These are phyloP conservation scores for Trametes gibbosa DNA, from an alignment of 768 basidiomycete genomes.

Conservation along the genomic window DNA sequence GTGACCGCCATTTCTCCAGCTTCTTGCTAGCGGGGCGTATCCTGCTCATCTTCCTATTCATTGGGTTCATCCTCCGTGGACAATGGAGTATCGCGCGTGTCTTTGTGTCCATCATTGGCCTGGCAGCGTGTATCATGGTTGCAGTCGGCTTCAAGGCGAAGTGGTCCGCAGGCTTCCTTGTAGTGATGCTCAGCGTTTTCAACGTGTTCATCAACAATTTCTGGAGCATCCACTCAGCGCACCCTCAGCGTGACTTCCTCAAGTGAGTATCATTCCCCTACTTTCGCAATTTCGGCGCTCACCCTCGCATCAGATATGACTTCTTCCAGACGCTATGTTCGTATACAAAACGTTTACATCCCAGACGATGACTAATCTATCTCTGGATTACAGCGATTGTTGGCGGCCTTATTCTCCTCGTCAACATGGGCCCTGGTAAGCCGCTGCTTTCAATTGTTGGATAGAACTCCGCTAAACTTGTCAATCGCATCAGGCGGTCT, in stretches of 20 bases:
- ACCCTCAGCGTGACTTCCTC: slow-evolving; percentile 97
- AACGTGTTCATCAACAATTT: slow-evolving; percentile 99
- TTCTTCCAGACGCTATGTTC: slow-evolving; percentile 96
- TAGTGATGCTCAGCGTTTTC: slow-evolving; percentile 87
- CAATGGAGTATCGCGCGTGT: slow-evolving; percentile 85
- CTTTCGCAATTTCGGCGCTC: neutral
- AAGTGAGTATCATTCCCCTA: slow-evolving; percentile 65
- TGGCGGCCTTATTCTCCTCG: slow-evolving; percentile 93
- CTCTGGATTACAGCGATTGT: slow-evolving; percentile 68
- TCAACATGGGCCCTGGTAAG: slow-evolving; percentile 95
- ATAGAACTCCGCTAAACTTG: neutral
- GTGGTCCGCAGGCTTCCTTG: slow-evolving; percentile 96
- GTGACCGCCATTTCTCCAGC: slow-evolving; percentile 40
- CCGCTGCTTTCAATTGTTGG: slow-evolving; percentile 2
- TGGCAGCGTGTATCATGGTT: slow-evolving; percentile 93
- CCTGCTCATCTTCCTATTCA: slow-evolving; percentile 97
- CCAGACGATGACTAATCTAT: neutral
- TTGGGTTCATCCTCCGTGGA: slow-evolving; percentile 95
- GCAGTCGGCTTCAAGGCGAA: slow-evolving; percentile 99
- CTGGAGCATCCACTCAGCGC: slow-evolving; percentile 91
- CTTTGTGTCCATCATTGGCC: slow-evolving; percentile 84
- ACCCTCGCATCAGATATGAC: slow-evolving; percentile 70
- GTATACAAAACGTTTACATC: neutral
- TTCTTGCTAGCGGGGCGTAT: slow-evolving; percentile 97
- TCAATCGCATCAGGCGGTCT: slow-evolving; percentile 62